Conservation (phyloP, 768 basidiomycete genomes). For the Rhodotorula sphaerocarpa region DNA sequence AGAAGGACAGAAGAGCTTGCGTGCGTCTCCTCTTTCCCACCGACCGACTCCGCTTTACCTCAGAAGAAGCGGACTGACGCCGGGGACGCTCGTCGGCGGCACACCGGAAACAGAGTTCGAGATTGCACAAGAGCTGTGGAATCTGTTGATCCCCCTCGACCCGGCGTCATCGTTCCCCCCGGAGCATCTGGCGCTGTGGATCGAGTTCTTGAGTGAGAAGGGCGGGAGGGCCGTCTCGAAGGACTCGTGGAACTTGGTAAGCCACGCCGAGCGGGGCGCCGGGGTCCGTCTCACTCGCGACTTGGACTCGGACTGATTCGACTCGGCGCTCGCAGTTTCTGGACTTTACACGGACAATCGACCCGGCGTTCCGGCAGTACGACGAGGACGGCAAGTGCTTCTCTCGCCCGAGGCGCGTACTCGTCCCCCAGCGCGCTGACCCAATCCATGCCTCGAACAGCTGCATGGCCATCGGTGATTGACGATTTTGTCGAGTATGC, state of each 20-base stretch:
- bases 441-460: no score
- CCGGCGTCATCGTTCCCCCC: constrained; percentile 21
- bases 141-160: constrained; percentile 64
- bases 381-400: constrained; percentile 59
- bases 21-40: constrained; percentile 45
- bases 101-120: constrained; percentile 52
- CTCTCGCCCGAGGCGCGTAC: background rate
- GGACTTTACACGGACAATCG: constrained; percentile 55
- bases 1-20: constrained; percentile 71
- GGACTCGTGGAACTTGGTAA: constrained; percentile 34
- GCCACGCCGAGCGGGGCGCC: background rate
- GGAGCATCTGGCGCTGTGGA: constrained; percentile 59
- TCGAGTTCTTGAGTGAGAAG: constrained; percentile 61
- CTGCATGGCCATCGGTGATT: constrained; percentile 77
- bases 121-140: constrained; percentile 65
- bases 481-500: constrained; percentile 71
- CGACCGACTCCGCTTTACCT: background rate
- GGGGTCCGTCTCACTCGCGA: background rate
- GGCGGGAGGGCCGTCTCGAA: constrained; percentile 58
- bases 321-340: constrained; percentile 23
- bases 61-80: no score
- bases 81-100: no score
- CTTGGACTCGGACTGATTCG: background rate
- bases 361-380: constrained; percentile 62
- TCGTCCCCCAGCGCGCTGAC: no score